Conservation (phyloP, 768 basidiomycete species). For the Chalciporus piperatus region DNA sequence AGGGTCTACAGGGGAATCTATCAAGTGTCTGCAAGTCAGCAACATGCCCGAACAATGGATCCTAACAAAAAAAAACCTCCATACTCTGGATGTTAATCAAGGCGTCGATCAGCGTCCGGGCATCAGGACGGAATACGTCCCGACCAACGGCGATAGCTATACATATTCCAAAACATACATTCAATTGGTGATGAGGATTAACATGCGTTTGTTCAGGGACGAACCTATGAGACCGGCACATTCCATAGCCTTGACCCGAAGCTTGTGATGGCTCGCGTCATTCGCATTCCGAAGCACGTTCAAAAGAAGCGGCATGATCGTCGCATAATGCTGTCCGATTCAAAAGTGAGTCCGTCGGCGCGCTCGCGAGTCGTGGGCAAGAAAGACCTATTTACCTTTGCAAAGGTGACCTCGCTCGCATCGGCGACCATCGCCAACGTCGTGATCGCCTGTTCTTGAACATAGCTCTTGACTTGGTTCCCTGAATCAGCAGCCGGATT, state of each 20-base stretch:
- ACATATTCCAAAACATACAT: background rate
- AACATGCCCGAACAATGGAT: background rate
- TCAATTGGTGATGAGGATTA: background rate
- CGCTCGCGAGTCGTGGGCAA: too few relatives aligned
- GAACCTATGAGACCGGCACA: slow-evolving; percentile 83
- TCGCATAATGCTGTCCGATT: slow-evolving; percentile 57
- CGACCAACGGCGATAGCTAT: slow-evolving; percentile 84
- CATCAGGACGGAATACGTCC: slow-evolving; percentile 74
- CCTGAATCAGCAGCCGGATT: slow-evolving; percentile 47
- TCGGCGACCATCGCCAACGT: slow-evolving; percentile 89
- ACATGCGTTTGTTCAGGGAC: slow-evolving; percentile 18
- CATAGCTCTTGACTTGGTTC: slow-evolving; percentile 52
- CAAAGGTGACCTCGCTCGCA: slow-evolving; percentile 76
- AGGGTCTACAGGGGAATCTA: slow-evolving; percentile 67
- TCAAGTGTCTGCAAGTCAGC: background rate
- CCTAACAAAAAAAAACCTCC: slow-evolving; percentile 14
- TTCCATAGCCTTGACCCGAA: slow-evolving; percentile 86
- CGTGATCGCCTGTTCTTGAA: slow-evolving; percentile 86
- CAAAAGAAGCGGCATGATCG: slow-evolving; percentile 79
- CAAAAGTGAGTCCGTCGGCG: background rate
- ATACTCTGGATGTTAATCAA: slow-evolving; percentile 77
- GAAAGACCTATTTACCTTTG: slow-evolving; percentile 45
- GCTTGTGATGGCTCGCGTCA: slow-evolving; percentile 59
- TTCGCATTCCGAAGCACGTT: slow-evolving; percentile 74
- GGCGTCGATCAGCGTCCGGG: slow-evolving; percentile 65